Conservation (phyloP, 495 filamentous ascomycete genomes). For the Talaromyces trachyspermus region DNA sequence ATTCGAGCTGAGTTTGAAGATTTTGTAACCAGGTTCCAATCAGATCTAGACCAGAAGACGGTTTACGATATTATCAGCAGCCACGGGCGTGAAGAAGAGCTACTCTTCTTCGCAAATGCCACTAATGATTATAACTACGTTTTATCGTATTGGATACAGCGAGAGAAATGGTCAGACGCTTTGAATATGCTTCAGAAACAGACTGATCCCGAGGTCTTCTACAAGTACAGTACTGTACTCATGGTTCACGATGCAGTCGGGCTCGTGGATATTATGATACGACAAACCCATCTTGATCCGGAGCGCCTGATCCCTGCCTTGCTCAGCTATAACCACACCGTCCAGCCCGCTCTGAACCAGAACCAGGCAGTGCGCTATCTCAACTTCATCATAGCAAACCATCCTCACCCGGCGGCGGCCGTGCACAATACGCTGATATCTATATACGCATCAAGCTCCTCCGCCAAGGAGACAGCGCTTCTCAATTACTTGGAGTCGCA, state of each 20-base stretch:
- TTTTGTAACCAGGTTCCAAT: constrained; percentile 75
- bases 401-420: constrained; percentile 75
- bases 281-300: constrained; percentile 80
- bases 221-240: constrained; percentile 90
- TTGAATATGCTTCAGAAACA: constrained; percentile 84
- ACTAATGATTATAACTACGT: constrained; percentile 92
- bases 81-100: constrained; percentile 86
- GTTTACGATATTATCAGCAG: constrained; percentile 94
- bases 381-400: constrained; percentile 84
- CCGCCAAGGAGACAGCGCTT: constrained; percentile 73
- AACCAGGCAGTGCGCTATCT: constrained; percentile 96
- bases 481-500: constrained; percentile 80
- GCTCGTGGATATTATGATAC: constrained; percentile 87
- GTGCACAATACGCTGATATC: constrained; percentile 96
- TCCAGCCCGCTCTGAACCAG: constrained; percentile 43
- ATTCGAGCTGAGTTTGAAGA: constrained; percentile 77
- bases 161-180: constrained; percentile 88
- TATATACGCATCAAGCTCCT: constrained; percentile 83
- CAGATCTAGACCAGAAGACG: constrained; percentile 82
- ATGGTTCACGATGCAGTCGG: constrained; percentile 82
- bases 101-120: constrained; percentile 81
- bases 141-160: constrained; percentile 92
- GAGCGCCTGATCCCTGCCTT: constrained; percentile 86
- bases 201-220: constrained; percentile 86
- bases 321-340: constrained; percentile 81